Percentiles rank a stretch among this genome's conserved stretches.
phyloP scores from a whole-genome alignment of 495 filamentous ascomycete genomes.

The Xylaria bambusicola region DNA sequence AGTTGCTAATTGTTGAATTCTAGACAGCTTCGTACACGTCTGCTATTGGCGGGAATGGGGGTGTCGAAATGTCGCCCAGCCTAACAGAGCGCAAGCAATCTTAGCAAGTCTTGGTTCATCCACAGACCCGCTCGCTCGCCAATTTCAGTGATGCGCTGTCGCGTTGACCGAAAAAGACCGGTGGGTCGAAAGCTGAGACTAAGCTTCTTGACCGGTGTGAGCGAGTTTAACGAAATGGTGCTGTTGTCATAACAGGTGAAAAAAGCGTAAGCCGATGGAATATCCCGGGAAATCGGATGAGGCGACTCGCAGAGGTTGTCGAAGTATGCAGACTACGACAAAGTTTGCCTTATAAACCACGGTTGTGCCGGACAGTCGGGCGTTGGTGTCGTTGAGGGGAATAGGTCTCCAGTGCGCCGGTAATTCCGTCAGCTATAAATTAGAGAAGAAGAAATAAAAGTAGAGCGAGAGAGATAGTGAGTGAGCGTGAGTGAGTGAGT shows the following conservation, averaged over 20 bases:
- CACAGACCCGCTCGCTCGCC: constrained; percentile 10
- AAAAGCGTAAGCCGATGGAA: constrained; percentile 39
- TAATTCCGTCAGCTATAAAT: constrained; percentile 19
- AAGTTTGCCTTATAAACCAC: constrained; percentile 27
- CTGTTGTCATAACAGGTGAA: constrained; percentile 22
- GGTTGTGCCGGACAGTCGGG: constrained; percentile 41
- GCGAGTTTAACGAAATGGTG: constrained; percentile 23
- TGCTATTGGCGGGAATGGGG: constrained; percentile 7
- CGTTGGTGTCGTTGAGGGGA: constrained; percentile 23
- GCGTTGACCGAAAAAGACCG: constrained; percentile 7
- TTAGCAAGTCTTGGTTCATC: constrained; percentile 15
- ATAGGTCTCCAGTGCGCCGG: constrained; percentile 8
- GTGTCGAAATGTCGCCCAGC: neutral
- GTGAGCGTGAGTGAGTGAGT: constrained; percentile 19
- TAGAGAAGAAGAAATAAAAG: constrained; percentile 32
- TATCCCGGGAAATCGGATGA: constrained; percentile 30
- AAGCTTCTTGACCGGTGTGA: neutral
- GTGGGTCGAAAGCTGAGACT: constrained; percentile 1
- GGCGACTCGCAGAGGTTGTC: constrained; percentile 16
- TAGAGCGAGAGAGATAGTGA: constrained; percentile 30
- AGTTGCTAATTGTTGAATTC: constrained; percentile 16
- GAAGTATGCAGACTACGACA: constrained; percentile 23
- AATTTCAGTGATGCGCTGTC: constrained; percentile 8
- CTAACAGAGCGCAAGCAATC: constrained; percentile 9
- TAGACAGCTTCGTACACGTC: neutral